Conservation (phyloP, 2,329 filamentous ascomycete species). For the Chaetoscypha palmicola region DNA sequence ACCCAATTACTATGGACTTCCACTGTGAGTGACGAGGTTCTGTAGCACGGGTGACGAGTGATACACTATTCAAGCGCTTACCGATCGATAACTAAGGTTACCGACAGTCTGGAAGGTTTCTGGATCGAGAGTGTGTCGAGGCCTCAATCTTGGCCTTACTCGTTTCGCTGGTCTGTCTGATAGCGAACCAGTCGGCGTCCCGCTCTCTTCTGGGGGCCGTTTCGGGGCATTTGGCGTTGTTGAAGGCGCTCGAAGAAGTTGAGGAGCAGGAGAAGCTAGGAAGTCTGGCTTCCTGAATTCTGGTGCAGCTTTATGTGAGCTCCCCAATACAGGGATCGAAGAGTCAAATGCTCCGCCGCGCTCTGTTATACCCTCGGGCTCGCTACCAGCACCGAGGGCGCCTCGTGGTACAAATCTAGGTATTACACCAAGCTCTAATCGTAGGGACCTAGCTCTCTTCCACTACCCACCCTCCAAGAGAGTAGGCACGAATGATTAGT, state of each 20-base stretch:
- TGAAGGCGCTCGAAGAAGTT: not conserved
- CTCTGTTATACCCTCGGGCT: not conserved
- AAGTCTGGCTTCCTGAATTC: constrained; percentile 10
- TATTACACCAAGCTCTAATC: too few species aligned
- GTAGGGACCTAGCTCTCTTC: too few species aligned
- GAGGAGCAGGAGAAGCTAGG: not conserved
- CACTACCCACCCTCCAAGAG: too few species aligned
- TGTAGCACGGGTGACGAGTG: too few species aligned
- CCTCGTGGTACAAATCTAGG: too few species aligned
- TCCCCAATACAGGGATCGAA: not conserved
- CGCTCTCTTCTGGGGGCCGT: constrained; percentile 19
- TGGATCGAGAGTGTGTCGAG: constrained; percentile 33
- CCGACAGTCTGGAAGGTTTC: constrained; percentile 27
- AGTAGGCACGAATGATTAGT: too few species aligned
- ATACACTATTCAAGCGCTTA: too few species aligned
- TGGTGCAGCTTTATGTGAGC: not conserved
- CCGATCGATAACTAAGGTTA: too few species aligned
- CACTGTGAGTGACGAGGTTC: too few species aligned
- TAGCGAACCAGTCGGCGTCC: constrained; percentile 8
- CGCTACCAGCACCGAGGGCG: not conserved
- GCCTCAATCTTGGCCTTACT: constrained; percentile 21
- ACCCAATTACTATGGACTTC: too few species aligned
- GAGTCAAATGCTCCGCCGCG: not conserved
- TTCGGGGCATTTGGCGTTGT: constrained; percentile 18
- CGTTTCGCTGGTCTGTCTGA: constrained; percentile 27